Base-by-base conservation (phyloP, 2,329 filamentous ascomycete species). In the Thelonectria discophora region DNA sequence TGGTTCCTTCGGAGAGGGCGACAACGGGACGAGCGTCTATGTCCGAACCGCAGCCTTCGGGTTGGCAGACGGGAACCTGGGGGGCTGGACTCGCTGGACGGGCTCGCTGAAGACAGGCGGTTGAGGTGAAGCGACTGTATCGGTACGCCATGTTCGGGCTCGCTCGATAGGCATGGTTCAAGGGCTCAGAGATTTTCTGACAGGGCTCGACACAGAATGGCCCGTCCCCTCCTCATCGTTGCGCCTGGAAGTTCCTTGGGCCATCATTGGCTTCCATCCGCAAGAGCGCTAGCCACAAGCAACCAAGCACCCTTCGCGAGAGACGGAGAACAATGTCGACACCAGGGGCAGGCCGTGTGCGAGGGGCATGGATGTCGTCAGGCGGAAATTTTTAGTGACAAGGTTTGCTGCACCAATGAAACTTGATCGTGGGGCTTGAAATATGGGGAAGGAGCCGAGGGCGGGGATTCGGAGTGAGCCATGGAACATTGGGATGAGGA, bases 1-100 rank as follows among this genome's bases (percentile, higher is more conserved):
- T 65, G 60, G 67, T 62, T 60, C 54, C 50, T 63, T 65, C 69
- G 67, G 69, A 60, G 69, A 71, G 55, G 56, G 67, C 64, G 64
- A 68, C 66, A 55, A 62, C 64, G 69, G 69, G 46, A 67, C 67
- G 62, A 69, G 65, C 64, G 53, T 63, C 58, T 46, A 47, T 55
- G 58, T 58, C 60, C 55, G 56, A 58, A 49, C 47, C 52, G 39
- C 42, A 62, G 32, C 32, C 55, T 51, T 59, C 45, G 39, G 50
- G 39, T 60, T 55, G 50, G 55, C 60, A 61, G 18, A 42, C 58
- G 42, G 47, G 46, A 48, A 34, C 32, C 42, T 50, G 47, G 49
- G 58, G 43, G 18, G 65, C 57, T 51, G 43, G 55, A 58, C 54
- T 56, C 47, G 18, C 58, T 24, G 24, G 24, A 24, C 24, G 24